phyloP scores from a whole-genome alignment of 2,329 filamentous ascomycete genomes.

The Paraphaeosphaeria sporulosa region DNA sequence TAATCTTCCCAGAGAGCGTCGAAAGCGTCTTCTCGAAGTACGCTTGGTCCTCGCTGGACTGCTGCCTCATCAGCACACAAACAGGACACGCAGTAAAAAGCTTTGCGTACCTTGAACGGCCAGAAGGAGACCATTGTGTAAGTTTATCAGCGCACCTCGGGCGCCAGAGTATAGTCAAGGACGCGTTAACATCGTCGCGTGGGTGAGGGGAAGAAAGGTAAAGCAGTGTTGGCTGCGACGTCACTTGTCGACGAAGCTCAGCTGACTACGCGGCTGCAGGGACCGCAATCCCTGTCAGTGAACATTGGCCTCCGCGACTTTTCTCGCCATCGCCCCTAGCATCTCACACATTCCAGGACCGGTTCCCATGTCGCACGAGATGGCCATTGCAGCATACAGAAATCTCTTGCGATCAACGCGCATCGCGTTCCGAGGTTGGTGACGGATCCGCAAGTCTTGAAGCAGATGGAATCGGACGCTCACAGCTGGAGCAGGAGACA shows the following conservation, averaged over 20 bases:
- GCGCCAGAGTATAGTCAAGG: constrained; percentile 33
- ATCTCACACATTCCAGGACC: not conserved
- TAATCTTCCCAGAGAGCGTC: constrained; percentile 81
- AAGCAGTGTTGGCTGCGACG: constrained; percentile 22
- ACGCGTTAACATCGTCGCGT: constrained; percentile 38
- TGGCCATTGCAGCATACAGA: constrained; percentile 81
- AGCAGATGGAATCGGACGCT: constrained; percentile 10
- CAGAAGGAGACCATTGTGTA: constrained; percentile 80
- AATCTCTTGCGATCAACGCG: constrained; percentile 80
- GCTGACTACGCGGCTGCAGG: constrained; percentile 34
- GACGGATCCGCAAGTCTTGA: not conserved
- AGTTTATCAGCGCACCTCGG: constrained; percentile 31
- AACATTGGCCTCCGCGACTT: constrained; percentile 28
- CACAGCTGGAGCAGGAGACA: constrained; percentile 67
- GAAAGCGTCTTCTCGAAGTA: constrained; percentile 93
- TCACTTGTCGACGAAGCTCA: constrained; percentile 26
- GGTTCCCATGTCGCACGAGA: constrained; percentile 35
- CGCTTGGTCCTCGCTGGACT: constrained; percentile 84
- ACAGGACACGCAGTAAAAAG: constrained; percentile 5
- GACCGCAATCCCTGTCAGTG: constrained; percentile 26
- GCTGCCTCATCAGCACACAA: constrained; percentile 22
- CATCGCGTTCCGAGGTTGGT: constrained; percentile 81
- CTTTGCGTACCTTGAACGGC: constrained; percentile 75
- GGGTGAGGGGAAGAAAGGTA: constrained; percentile 14
- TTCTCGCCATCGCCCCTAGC: constrained; percentile 22